Conservation (phyloP, 495 filamentous ascomycete genomes). For the Tirmania nivea region DNA sequence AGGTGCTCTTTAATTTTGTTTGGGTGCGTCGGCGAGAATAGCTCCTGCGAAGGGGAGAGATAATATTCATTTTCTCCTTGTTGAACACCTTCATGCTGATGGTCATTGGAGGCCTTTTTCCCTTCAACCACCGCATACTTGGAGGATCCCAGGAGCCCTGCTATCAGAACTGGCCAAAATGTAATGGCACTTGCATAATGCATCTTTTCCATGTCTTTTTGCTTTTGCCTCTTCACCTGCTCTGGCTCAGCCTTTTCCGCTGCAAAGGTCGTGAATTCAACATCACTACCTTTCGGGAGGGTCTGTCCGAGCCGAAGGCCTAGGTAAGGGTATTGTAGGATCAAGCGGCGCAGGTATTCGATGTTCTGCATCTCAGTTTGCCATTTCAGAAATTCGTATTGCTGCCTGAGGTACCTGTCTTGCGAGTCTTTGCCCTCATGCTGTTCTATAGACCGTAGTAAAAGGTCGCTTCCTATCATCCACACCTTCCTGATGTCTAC, state of each 20-base stretch:
- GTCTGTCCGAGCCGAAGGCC: conserved; percentile 1
- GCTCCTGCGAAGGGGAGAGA: too few relatives aligned
- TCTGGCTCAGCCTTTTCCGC: background rate
- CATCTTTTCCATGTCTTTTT: background rate
- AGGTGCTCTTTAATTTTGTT: conserved; percentile 32
- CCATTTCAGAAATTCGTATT: conserved; percentile 1
- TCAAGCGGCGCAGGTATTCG: conserved; percentile 11
- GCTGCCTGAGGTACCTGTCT: too few relatives aligned
- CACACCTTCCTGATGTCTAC: conserved; percentile 12
- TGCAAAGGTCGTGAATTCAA: background rate
- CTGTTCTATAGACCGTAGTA: too few relatives aligned
- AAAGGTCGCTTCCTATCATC: conserved; percentile 4
- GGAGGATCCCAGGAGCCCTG: background rate
- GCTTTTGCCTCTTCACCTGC: background rate
- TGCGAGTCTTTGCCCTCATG: too few relatives aligned
- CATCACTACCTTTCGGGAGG: conserved; percentile 1
- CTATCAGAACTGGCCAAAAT: background rate
- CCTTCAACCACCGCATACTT: background rate
- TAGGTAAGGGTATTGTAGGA: conserved; percentile 10
- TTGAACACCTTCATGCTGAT: too few relatives aligned
- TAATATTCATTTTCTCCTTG: too few relatives aligned
- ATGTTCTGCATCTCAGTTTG: background rate
- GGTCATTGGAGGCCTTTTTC: too few relatives aligned
- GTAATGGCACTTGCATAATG: background rate
- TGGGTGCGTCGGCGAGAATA: conserved; percentile 2